phyloP scores from a whole-genome alignment of 257 asterid species.

The Fraxinus americana region DNA sequence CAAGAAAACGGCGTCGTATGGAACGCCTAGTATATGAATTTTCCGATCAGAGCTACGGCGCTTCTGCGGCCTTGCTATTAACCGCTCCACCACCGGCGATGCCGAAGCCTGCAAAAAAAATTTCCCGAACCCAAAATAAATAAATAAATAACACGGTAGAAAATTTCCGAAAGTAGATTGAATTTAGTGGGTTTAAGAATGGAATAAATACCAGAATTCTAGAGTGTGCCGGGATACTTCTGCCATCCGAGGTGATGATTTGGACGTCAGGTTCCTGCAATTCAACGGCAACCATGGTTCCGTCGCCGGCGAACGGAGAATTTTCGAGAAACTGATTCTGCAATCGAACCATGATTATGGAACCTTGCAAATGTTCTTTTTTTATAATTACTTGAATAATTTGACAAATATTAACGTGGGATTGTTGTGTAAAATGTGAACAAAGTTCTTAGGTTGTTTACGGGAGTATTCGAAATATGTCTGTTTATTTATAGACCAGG shows the following conservation, averaged over 20 bases:
- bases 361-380: not conserved
- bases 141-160: not conserved
- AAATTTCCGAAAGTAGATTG: not conserved
- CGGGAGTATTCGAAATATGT: not conserved
- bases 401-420: not conserved
- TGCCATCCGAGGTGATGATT: constrained; percentile 64
- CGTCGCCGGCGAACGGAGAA: constrained; percentile 28
- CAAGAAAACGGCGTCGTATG: constrained; percentile 77
- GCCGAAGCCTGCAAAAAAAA: constrained; percentile 62
- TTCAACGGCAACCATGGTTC: constrained; percentile 29
- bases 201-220: constrained; percentile 53
- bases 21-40: constrained; percentile 77
- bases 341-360: constrained; percentile 5
- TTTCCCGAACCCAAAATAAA: not conserved
- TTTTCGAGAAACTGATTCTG: not conserved
- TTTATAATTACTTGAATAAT: not conserved
- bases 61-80: constrained; percentile 64
- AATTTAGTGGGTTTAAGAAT: not conserved
- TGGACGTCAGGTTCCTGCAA: constrained; percentile 57
- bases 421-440: not conserved
- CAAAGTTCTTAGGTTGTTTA: not conserved
- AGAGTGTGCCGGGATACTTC: constrained; percentile 67
- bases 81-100: constrained; percentile 80
- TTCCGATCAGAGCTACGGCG: constrained; percentile 50
- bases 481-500: not conserved